Conservation (phyloP, 2,329 filamentous ascomycete species). For the Graphilbum fragrans region DNA sequence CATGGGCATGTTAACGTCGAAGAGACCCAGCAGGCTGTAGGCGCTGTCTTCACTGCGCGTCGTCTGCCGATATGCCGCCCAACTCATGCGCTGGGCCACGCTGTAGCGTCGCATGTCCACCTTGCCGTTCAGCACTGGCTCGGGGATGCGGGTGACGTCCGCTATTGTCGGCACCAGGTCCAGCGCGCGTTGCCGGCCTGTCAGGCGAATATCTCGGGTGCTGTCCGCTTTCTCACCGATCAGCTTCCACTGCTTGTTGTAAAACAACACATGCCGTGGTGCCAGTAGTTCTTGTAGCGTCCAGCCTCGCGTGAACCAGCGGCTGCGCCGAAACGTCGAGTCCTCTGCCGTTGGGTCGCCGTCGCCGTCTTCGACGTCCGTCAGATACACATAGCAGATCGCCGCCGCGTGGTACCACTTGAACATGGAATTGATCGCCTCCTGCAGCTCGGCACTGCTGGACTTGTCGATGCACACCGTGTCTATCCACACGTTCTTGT, state of each 20-base stretch:
- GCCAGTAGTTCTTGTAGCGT: conserved; percentile 58
- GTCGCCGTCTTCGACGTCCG: background rate
- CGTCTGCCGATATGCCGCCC: conserved; percentile 14
- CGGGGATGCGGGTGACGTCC: conserved; percentile 8
- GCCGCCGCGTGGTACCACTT: conserved; percentile 5
- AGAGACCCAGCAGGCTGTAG: conserved; percentile 19
- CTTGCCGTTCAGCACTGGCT: background rate
- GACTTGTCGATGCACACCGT: conserved; percentile 12
- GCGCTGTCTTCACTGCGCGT: conserved; percentile 15
- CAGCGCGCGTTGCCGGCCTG: background rate
- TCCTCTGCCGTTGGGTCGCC: background rate
- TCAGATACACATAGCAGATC: conserved; percentile 9
- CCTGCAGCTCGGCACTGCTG: conserved; percentile 8
- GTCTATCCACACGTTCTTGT: conserved; percentile 8
- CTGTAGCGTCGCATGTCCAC: conserved; percentile 1
- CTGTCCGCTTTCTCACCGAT: background rate
- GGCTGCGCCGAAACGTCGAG: conserved; percentile 2
- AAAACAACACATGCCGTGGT: conserved; percentile 17
- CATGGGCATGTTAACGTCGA: conserved; percentile 18
- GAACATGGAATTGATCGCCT: conserved; percentile 11
- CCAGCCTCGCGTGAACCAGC: conserved; percentile 32
- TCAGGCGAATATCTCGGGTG: background rate
- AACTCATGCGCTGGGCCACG: conserved; percentile 17
- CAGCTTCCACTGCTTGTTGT: background rate
- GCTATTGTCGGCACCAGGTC: background rate